Percentiles rank a stretch among this genome's conserved stretches.
These are phyloP conservation scores for Saccharomycopsis guyanensis DNA, from an alignment of 805 yeast species.

Conservation along the genomic window DNA sequence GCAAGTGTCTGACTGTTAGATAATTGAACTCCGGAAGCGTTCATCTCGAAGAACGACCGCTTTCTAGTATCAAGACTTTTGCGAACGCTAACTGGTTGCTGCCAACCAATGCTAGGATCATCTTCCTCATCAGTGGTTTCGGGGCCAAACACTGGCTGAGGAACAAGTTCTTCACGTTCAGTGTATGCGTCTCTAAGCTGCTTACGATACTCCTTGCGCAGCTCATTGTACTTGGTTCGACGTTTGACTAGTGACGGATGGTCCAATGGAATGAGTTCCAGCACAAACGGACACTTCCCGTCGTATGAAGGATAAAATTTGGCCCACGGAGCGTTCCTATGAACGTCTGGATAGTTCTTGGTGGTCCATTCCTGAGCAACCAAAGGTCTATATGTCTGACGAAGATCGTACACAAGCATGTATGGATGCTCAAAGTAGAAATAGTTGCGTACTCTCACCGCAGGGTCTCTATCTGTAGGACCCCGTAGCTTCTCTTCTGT, in stretches of 20 bases:
- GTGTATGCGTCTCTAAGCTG: slow-evolving; percentile 23
- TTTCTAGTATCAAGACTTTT: slow-evolving; percentile 15
- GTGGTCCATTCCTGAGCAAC: slow-evolving; percentile 75
- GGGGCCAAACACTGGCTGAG: background rate
- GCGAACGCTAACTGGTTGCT: background rate
- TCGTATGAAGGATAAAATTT: slow-evolving; percentile 50
- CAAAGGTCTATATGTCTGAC: slow-evolving; percentile 72
- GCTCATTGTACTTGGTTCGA: slow-evolving; percentile 24
- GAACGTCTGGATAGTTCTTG: slow-evolving; percentile 16
- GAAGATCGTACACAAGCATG: slow-evolving; percentile 71
- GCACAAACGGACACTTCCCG: slow-evolving; percentile 81
- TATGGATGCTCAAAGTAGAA: slow-evolving; percentile 72
- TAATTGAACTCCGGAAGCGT: slow-evolving; percentile 53
- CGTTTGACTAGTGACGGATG: slow-evolving; percentile 35
- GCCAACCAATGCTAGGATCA: background rate
- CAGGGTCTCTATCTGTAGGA: slow-evolving; percentile 82
- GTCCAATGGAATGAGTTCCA: slow-evolving; percentile 39
- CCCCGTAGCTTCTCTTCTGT: slow-evolving; percentile 83
- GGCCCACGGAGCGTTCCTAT: slow-evolving; percentile 39
- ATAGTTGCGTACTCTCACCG: slow-evolving; percentile 76
- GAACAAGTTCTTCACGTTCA: background rate
- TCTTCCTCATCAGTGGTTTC: background rate
- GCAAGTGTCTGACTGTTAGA: slow-evolving; percentile 26
- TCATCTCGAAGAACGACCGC: slow-evolving; percentile 44
- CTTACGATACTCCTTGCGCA: slow-evolving; percentile 35